Evolutionary conservation across 169 alveolate species (phyloP).

Genomic region (Plasmodium berghei): DNA sequence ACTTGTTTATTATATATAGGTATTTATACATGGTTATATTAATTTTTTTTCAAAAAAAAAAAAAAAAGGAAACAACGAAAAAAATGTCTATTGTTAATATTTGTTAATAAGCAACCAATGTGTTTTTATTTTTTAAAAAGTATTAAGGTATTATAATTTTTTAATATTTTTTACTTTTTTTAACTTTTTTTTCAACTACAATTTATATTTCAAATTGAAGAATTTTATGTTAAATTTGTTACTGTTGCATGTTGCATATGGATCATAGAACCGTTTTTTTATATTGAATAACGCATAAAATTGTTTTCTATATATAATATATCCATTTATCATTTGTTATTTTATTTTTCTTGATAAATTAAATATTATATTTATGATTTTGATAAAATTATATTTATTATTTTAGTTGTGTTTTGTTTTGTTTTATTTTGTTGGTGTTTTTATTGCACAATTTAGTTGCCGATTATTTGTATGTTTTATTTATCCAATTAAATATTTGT

Average conservation of each 20-base stretch:
- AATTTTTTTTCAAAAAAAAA: constrained; percentile 27
- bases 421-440: background rate
- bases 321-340: background rate
- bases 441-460: background rate
- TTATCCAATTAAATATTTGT: background rate
- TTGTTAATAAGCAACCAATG: constrained; percentile 12
- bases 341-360: constrained; percentile 3
- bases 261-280: constrained; percentile 7
- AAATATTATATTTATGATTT: constrained; percentile 3
- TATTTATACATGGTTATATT: constrained; percentile 8
- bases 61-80: constrained; percentile 13
- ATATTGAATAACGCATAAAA: background rate
- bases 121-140: constrained; percentile 8
- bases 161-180: background rate
- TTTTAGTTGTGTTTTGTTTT: background rate
- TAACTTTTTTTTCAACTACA: constrained; percentile 8
- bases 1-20: constrained; percentile 15
- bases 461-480: background rate
- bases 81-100: background rate
- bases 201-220: constrained; percentile 15
- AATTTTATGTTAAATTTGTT: background rate
- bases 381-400: constrained; percentile 2
- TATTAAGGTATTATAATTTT: constrained; percentile 11
- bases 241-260: constrained; percentile 8
- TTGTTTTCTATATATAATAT: constrained; percentile 21